phyloP scores from a whole-genome alignment of 805 yeast genomes.

The Wickerhamiella bombiphila region DNA sequence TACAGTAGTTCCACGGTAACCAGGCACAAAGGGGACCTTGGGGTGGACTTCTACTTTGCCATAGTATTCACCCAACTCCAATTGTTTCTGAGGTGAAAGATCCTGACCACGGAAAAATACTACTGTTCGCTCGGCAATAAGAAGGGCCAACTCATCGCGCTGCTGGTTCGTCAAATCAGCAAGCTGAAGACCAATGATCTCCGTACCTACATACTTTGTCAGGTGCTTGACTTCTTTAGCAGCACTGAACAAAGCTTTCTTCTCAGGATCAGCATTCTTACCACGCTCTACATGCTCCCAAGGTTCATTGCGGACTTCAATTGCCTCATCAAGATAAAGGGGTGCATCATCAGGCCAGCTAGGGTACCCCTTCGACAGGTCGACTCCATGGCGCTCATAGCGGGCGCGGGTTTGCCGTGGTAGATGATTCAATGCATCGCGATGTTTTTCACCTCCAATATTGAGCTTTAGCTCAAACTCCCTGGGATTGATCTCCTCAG shows the following conservation, averaged over 20 bases:
- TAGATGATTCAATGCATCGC: slow-evolving; percentile 7
- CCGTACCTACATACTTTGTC: slow-evolving; percentile 37
- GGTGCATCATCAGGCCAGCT: slow-evolving; percentile 27
- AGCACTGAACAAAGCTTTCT: slow-evolving; percentile 30
- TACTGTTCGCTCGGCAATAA: slow-evolving; percentile 36
- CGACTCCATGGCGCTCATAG: slow-evolving; percentile 26
- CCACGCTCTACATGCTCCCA: slow-evolving; percentile 27
- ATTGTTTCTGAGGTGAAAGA: slow-evolving; percentile 29
- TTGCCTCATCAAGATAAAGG: slow-evolving; percentile 29
- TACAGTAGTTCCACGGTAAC: slow-evolving; percentile 31
- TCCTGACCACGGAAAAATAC: slow-evolving; percentile 38
- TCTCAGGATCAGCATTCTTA: slow-evolving; percentile 28
- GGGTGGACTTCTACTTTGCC: slow-evolving; percentile 33
- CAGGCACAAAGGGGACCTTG: slow-evolving; percentile 21
- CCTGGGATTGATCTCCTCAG: not conserved
- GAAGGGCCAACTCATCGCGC: slow-evolving; percentile 33
- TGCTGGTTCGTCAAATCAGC: slow-evolving; percentile 30
- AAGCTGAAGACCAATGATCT: slow-evolving; percentile 34
- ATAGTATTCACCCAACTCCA: slow-evolving; percentile 32
- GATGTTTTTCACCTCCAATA: not conserved
- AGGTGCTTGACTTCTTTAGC: slow-evolving; percentile 30
- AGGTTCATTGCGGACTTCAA: slow-evolving; percentile 23
- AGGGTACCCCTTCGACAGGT: slow-evolving; percentile 30
- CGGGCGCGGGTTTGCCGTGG: slow-evolving; percentile 22
- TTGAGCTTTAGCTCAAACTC: not conserved